These are phyloP conservation scores for Sphagnum fallax DNA, from an alignment of 228 moss, liverwort and hornwort genomes.

Conservation along the genomic window DNA sequence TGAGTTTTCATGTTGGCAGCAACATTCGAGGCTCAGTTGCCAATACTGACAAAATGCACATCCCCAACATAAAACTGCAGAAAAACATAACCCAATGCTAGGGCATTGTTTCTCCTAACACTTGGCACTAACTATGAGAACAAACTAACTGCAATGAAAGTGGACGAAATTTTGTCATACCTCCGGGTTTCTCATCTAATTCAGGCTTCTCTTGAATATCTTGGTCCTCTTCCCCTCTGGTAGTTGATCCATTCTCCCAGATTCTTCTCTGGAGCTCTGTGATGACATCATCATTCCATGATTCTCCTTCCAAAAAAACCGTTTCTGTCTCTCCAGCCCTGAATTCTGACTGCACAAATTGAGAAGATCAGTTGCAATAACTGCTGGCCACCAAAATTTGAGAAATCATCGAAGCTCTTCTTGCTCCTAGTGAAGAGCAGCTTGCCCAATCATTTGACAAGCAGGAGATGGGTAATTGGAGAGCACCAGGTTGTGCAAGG, in stretches of 20 bases:
- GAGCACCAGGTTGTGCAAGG: too few species aligned
- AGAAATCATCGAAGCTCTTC: too few species aligned
- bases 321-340: conserved; percentile 16
- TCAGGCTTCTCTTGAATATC: conserved; percentile 25
- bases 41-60: too few species aligned
- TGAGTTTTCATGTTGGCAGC: conserved; percentile 2
- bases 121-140: too few species aligned
- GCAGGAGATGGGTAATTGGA: too few species aligned
- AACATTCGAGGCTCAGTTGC: neutral
- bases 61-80: too few species aligned
- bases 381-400: too few species aligned
- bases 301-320: conserved; percentile 50
- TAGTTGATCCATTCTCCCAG: conserved; percentile 25
- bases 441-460: too few species aligned
- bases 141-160: too few species aligned
- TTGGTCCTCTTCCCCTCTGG: conserved; percentile 25
- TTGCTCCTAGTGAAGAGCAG: too few species aligned
- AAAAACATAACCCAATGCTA: too few species aligned
- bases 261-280: conserved; percentile 51
- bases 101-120: too few species aligned
- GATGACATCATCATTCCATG: conserved; percentile 65
- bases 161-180: conserved; percentile 10
- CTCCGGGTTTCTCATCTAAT: conserved; percentile 19
- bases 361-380: neutral
- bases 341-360: conserved; percentile 32